Conservation (phyloP, 1,139 yeast species). For the Suhomyces bribrorum region DNA sequence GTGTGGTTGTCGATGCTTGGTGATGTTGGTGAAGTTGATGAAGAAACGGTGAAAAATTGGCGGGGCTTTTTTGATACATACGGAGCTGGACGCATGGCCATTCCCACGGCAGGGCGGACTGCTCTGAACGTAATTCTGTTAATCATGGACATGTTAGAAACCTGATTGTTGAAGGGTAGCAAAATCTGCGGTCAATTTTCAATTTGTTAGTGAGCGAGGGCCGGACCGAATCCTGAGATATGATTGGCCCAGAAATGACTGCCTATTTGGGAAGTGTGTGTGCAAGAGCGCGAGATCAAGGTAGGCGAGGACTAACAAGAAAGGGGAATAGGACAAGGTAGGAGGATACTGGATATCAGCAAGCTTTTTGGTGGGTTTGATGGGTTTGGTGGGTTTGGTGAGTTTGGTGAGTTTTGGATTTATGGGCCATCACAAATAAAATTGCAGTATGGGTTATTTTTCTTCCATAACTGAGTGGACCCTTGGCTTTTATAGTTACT, state of each 20-base stretch:
- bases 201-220: slow-evolving; percentile 15
- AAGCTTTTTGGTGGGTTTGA: no score
- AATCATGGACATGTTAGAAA: slow-evolving; percentile 41
- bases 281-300: slow-evolving; percentile 1
- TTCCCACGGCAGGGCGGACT: slow-evolving; percentile 39
- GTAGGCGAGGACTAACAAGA: neutral
- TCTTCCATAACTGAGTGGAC: no score
- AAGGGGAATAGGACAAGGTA: no score
- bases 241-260: slow-evolving; percentile 44
- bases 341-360: no score
- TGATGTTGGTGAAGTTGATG: no score
- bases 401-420: no score
- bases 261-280: slow-evolving; percentile 31
- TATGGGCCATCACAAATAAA: no score
- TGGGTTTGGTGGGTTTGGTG: no score
- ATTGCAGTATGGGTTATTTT: no score
- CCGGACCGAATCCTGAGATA: slow-evolving; percentile 26
- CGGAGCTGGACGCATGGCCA: slow-evolving; percentile 50
- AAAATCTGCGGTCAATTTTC: slow-evolving; percentile 11
- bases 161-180: slow-evolving; percentile 8
- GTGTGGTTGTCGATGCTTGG: neutral
- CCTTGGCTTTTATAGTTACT: no score
- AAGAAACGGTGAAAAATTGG: neutral
- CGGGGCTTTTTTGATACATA: slow-evolving; percentile 27
- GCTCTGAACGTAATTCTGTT: slow-evolving; percentile 51